phyloP scores from a whole-genome alignment of 345 rosid genomes.

The Eucalyptus cladocalyx region DNA sequence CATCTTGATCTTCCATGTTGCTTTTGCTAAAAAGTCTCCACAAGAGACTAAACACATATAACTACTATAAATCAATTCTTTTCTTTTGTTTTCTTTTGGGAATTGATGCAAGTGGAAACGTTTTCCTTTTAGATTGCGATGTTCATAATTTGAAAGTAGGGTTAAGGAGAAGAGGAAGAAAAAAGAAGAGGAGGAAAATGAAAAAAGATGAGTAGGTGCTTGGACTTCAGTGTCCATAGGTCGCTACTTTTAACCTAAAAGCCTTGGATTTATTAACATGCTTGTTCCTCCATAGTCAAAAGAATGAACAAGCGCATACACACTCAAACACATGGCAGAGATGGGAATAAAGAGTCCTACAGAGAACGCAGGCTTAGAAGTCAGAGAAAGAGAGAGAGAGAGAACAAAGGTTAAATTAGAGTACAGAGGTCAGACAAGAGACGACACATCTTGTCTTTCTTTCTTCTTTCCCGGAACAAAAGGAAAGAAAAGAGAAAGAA shows the following conservation, averaged over 20 bases:
- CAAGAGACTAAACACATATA: background rate
- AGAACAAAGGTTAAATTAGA: background rate
- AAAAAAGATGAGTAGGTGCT: conserved; percentile 8
- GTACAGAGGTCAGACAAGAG: background rate
- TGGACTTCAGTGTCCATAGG: conserved; percentile 55
- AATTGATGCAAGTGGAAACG: background rate
- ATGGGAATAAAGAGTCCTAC: background rate
- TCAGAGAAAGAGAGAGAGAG: background rate
- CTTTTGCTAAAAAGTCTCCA: background rate
- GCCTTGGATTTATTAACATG: background rate
- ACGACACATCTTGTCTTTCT: background rate
- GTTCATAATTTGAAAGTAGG: background rate
- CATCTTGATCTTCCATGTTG: background rate
- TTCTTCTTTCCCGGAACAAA: background rate
- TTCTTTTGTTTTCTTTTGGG: background rate
- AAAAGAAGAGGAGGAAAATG: background rate
- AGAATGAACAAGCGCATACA: background rate
- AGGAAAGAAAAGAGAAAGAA: background rate
- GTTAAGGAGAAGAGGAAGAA: background rate
- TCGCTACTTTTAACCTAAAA: conserved; percentile 34
- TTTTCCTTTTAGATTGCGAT: background rate
- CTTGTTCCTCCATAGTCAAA: conserved; percentile 7
- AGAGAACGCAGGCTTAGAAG: background rate
- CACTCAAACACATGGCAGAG: background rate
- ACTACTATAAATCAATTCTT: background rate